These are phyloP conservation scores for Vitellaria paradoxa DNA, from an alignment of 179 eudicot species.

Conservation along the genomic window DNA sequence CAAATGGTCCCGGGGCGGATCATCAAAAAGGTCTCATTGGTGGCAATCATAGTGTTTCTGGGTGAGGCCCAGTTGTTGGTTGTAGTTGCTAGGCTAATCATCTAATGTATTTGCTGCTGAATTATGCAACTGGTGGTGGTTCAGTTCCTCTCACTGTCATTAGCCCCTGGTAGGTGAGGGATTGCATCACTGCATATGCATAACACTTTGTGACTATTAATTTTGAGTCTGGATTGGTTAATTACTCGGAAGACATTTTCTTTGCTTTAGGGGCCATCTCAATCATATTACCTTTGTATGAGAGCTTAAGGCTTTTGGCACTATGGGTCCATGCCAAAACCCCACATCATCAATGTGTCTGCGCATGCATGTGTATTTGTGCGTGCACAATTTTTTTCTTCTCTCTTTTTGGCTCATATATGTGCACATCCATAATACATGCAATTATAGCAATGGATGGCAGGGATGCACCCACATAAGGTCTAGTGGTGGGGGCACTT, in stretches of 20 bases:
- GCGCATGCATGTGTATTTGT: neutral
- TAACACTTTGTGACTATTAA: neutral
- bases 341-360: neutral
- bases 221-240: neutral
- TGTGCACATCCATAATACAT: neutral
- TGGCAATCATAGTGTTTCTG: too few species aligned
- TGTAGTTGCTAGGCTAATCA: neutral
- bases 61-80: neutral
- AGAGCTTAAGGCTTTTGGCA: constrained; percentile 1
- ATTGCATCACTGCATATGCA: neutral
- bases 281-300: neutral
- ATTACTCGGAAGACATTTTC: neutral
- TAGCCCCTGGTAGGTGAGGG: neutral
- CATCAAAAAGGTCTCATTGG: neutral
- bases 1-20: neutral
- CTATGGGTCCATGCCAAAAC: neutral
- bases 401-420: neutral
- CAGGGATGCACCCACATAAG: too few species aligned
- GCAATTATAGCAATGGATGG: constrained; percentile 5
- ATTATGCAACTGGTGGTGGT: neutral
- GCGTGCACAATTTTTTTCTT: neutral
- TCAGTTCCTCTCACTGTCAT: neutral
- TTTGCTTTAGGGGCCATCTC: constrained; percentile 2
- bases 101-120: neutral
- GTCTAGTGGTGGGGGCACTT: too few species aligned